These are phyloP conservation scores for Tylopilus felleus DNA, from an alignment of 768 basidiomycete species.

Conservation along the genomic window DNA sequence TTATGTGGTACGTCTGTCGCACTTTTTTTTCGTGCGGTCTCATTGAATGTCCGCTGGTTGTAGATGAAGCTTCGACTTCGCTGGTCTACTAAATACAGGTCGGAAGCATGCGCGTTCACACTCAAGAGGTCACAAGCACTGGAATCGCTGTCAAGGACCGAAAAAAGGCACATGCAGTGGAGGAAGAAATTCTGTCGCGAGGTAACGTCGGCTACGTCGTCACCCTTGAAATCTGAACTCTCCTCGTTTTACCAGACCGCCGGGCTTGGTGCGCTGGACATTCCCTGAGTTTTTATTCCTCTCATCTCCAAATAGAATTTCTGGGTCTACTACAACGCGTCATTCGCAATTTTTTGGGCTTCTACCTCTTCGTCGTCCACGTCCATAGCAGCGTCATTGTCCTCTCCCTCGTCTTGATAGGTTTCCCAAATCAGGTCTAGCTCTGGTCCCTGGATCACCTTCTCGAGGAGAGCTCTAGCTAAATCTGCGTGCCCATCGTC, in stretches of 20 bases:
- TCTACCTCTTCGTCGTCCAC: constrained; percentile 58
- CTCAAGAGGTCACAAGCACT: constrained; percentile 38
- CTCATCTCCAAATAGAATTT: background rate
- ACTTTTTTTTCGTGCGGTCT: background rate
- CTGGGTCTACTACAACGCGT: background rate
- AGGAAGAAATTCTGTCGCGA: constrained; percentile 53
- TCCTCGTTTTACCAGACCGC: constrained; percentile 12
- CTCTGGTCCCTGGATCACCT: constrained; percentile 71
- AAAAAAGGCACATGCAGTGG: constrained; percentile 49
- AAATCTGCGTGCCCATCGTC: constrained; percentile 42
- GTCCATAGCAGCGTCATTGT: constrained; percentile 39
- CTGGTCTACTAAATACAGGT: constrained; percentile 45
- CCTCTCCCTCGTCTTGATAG: constrained; percentile 48
- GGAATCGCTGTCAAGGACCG: constrained; percentile 32
- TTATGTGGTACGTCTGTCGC: constrained; percentile 16
- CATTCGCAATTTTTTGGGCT: constrained; percentile 24
- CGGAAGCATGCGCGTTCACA: constrained; percentile 51
- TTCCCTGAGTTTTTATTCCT: constrained; percentile 3
- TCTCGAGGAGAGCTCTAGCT: constrained; percentile 58
- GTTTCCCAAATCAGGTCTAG: constrained; percentile 62
- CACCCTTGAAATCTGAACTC: background rate
- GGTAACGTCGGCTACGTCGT: constrained; percentile 23
- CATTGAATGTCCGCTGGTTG: background rate
- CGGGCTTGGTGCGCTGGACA: constrained; percentile 15
- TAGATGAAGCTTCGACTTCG: constrained; percentile 43